These are phyloP conservation scores for Backusella sp. DNA, from an alignment of 192 early-diverging fungal species.

Conservation along the genomic window DNA sequence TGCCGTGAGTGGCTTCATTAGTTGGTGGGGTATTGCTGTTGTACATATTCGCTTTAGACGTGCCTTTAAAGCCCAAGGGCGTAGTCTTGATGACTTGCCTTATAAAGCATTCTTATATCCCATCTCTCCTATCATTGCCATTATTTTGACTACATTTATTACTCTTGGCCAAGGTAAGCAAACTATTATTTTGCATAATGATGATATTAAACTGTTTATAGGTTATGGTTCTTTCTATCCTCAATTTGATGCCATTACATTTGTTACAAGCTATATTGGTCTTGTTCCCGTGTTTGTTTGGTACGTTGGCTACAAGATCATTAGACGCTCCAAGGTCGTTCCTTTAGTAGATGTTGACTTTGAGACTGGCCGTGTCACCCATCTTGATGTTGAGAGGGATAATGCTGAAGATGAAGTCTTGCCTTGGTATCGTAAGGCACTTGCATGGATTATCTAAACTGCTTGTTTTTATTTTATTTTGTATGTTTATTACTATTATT, in stretches of 20 bases:
- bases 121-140: constrained; percentile 61
- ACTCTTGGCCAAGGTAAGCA: constrained; percentile 56
- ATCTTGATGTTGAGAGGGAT: constrained; percentile 18
- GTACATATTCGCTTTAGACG: constrained; percentile 79
- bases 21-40: constrained; percentile 77
- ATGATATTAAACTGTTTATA: not conserved
- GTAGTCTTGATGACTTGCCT: constrained; percentile 57
- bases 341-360: constrained; percentile 61
- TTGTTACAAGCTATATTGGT: constrained; percentile 58
- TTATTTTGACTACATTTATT: constrained; percentile 57
- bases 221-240: constrained; percentile 51
- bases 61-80: constrained; percentile 70
- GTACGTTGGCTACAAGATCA: constrained; percentile 61
- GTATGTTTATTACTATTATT: not conserved
- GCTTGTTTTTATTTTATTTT: not conserved
- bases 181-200: too few relatives aligned
- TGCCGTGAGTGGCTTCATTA: constrained; percentile 74
- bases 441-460: constrained; percentile 10
- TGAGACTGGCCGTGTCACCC: constrained; percentile 46
- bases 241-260: constrained; percentile 48
- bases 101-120: constrained; percentile 68
- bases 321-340: constrained; percentile 56
- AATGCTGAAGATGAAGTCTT: not conserved
- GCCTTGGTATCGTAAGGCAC: constrained; percentile 10
- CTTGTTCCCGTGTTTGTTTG: constrained; percentile 56